Base-by-base conservation (phyloP, 2,329 filamentous ascomycete species). In the Bipolaris cookei region DNA sequence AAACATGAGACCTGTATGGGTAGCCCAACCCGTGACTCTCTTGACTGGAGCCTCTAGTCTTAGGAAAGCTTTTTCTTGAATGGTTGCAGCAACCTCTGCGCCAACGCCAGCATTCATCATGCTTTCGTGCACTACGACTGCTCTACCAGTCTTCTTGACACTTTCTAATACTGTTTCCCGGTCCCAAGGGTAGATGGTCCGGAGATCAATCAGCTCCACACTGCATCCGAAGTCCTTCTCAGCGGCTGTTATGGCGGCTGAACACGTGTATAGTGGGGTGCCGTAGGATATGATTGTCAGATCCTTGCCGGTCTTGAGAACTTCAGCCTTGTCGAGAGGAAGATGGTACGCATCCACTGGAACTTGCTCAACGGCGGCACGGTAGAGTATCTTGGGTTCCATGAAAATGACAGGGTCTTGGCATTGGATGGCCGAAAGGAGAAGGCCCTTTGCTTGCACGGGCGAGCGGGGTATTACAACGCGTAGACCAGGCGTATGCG, bases 171-270 rank as follows among this genome's bases (percentile, higher is more conserved):
- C 85, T 0, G 90, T 90, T 72, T 89, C 83, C 69, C 91, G 86
- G 74, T 97, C 93, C 93, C 93, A 97, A 0, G 93, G 93, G 70
- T 96, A 97, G 49, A 97, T 83, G 0, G 93, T 96, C 54, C 92
- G 84, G 55, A 97, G 79, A 72, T 97, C 93, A 58, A 97, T 92
- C 55, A 97, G 81, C 80, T 97, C 93, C 14, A 92, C 84, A 4
- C 85, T 89, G 52, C 93, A 84, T 6, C 89, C 91, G 45, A 90
- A 81, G 43, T 92, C 82, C 62, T 91, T 91, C 73, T 92, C 86
- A 4, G 90, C 89, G 20, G 87, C 88, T 58, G 87, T 83, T 59
- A 96, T 89, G 0, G 93, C 93, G 4, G 86, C 83, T 49, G 87
- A 86, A 75, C 92, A 97, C 38, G 88, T 89, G 76, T 97, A 97